These are phyloP conservation scores for Liquidambar formosana DNA, from an alignment of 164 flowering plant genomes.

Conservation along the genomic window DNA sequence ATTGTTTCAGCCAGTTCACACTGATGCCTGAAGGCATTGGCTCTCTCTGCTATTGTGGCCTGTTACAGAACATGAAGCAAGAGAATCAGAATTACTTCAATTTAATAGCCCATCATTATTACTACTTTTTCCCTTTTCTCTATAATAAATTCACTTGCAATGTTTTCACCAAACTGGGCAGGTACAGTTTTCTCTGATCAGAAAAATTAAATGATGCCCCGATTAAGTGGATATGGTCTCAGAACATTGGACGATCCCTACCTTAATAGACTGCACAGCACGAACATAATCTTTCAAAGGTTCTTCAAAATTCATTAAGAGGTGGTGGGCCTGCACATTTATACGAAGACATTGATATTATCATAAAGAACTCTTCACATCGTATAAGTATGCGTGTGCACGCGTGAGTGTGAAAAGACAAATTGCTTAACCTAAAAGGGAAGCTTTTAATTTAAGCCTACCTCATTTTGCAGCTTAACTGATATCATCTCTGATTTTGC, in stretches of 20 bases:
- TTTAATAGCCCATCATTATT: neutral
- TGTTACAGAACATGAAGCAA: constrained; percentile 27
- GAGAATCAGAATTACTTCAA: neutral
- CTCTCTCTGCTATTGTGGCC: constrained; percentile 93
- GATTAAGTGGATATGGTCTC: neutral
- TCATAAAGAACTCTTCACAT: constrained; percentile 1
- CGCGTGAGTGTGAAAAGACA: neutral
- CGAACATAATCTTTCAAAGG: constrained; percentile 97
- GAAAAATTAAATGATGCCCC: neutral
- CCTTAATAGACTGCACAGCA: constrained; percentile 97
- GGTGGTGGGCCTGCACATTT: constrained; percentile 68
- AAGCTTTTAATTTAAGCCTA: constrained; percentile 12
- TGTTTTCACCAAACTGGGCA: neutral
- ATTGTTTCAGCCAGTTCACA: constrained; percentile 91
- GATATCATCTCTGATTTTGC: constrained; percentile 75
- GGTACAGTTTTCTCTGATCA: neutral
- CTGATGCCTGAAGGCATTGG: constrained; percentile 88
- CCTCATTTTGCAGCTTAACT: constrained; percentile 88
- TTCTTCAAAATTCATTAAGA: constrained; percentile 95
- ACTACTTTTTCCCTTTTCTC: neutral
- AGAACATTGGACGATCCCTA: constrained; percentile 14
- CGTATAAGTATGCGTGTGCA: no score
- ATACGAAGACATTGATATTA: constrained; percentile 1
- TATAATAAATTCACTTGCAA: neutral
- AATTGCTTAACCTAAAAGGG: neutral